phyloP scores from a whole-genome alignment of 345 rosid genomes.

The Viola odorata region DNA sequence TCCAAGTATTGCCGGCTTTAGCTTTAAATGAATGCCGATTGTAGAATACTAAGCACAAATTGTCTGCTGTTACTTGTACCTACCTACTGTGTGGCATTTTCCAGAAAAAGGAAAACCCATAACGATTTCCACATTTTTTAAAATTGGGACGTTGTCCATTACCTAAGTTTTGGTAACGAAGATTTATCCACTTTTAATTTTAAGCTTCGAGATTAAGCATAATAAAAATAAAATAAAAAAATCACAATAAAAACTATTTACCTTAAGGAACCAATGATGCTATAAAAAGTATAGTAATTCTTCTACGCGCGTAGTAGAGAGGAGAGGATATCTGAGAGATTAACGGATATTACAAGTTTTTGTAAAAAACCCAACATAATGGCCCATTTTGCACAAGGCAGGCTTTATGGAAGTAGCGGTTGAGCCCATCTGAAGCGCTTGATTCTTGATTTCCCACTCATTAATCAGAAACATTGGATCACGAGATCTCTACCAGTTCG shows the following conservation, averaged over 20 bases:
- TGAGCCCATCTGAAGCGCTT: background rate
- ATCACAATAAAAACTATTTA: background rate
- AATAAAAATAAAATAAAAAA: too few species aligned
- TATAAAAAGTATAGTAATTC: too few species aligned
- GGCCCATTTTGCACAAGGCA: background rate
- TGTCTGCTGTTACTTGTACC: background rate
- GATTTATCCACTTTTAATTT: background rate
- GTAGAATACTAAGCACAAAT: background rate
- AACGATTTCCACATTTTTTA: too few species aligned
- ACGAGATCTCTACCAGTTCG: background rate
- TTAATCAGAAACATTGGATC: conserved; percentile 18
- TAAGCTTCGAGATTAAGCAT: background rate
- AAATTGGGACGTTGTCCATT: too few species aligned
- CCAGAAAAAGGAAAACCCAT: too few species aligned
- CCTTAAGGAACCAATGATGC: background rate
- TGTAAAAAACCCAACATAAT: background rate
- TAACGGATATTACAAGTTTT: too few species aligned
- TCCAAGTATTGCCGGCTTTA: background rate
- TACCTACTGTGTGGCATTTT: too few species aligned
- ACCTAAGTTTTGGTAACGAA: background rate
- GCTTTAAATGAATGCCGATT: background rate
- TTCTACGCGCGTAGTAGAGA: background rate
- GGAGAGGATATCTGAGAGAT: too few species aligned
- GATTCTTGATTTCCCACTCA: background rate
- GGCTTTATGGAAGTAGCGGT: background rate